Evolutionary conservation across 2,329 filamentous ascomycete genomes (phyloP).

Genomic region (Penicillium sp.): DNA sequence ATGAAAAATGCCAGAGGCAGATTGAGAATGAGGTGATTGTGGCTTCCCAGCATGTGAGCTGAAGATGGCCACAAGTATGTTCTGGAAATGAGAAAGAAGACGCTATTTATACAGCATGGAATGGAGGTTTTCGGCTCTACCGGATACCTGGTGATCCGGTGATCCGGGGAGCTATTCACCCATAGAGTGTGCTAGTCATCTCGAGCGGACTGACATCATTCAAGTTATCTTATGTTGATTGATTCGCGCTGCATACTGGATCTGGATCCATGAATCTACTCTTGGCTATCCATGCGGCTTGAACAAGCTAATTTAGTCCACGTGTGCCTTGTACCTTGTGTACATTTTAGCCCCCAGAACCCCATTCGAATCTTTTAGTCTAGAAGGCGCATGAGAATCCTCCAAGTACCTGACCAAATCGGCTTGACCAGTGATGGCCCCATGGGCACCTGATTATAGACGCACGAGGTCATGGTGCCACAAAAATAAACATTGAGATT

Average conservation of each 20-base stretch:
- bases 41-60: too few relatives aligned
- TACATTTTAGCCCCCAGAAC: neutral
- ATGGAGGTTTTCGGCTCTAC: neutral
- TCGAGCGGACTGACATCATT: neutral
- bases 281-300: neutral
- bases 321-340: neutral
- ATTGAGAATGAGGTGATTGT: too few relatives aligned
- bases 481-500: neutral
- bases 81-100: neutral
- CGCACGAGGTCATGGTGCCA: neutral
- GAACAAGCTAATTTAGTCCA: neutral
- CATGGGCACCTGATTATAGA: neutral
- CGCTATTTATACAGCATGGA: neutral
- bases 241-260: neutral
- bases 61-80: too few relatives aligned
- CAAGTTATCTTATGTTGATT: neutral
- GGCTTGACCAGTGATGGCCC: neutral
- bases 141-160: neutral
- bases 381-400: neutral
- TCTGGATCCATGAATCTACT: neutral
- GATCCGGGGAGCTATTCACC: neutral
- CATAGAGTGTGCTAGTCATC: neutral
- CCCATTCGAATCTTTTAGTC: neutral
- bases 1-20: too few relatives aligned
- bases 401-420: neutral